Base-by-base conservation (phyloP, 106 monocot species). In the Platanthera zijinensis region DNA sequence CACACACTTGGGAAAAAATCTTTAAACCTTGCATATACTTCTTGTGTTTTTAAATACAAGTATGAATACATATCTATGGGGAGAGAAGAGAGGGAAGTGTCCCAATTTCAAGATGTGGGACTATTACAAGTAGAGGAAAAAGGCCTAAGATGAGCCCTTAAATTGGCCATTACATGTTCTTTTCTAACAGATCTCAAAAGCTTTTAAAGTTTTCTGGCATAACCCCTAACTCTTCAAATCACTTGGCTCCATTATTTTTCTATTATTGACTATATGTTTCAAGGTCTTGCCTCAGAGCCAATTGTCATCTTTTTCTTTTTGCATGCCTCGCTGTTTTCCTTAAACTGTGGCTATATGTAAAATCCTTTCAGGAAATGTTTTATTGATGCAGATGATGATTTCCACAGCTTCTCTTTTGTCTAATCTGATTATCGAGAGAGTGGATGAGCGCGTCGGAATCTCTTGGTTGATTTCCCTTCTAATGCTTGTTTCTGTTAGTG, bases 311-410 rank as follows among this genome's bases (percentile, higher is more conserved):
- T 5, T 13, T 69, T 45, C 13, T 69, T 30, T 2, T 69, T 30
- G 8, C 15, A 48, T 48, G 32, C 32, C 32, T 32, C 32, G 32
- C 32, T 32, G 17, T 71, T 71, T 69, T 71, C 6, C 49, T 50
- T 13, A 13, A 48, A 71, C 11, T 72, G 1, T 69, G 50, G n/a
- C 22, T 25, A 48, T 48, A 48, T 48, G 28, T 39, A 47, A 21
- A 1, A 51, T 61, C 19, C 19, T 54, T 14, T 69, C 52, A 73
- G 17, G 63, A 61, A 57, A 52, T 69, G 12, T 72, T 48, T 78
- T 79, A 10, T 83, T 54, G 39, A 68, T 83, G 84, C 95, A 95
- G 95, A 88, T 90, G 83, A 88, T 92, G 92, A 79, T 90, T 81
- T 81, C 87, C 47, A 64, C 83, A 14, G 74, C 76, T 79, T 92